Evolutionary conservation across 2,329 filamentous ascomycete species (phyloP).

Genomic region (Gyromitra esculenta): DNA sequence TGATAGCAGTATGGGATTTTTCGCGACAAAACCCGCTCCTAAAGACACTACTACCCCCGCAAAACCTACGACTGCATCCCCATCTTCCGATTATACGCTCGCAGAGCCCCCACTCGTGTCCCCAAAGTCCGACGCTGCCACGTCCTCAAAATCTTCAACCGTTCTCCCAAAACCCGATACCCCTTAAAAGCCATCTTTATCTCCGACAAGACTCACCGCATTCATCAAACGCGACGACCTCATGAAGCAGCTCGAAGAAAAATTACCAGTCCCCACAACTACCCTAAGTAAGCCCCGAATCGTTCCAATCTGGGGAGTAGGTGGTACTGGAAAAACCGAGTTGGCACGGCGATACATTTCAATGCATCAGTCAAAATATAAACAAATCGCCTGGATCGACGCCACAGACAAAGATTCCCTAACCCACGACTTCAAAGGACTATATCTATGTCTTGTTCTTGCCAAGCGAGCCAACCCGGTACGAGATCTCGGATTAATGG

Average conservation of each 20-base stretch:
- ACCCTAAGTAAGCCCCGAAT: neutral
- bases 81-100: neutral
- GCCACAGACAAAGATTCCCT: neutral
- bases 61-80: neutral
- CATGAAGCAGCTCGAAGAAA: neutral
- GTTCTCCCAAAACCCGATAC: neutral
- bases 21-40: no score
- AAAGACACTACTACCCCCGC: neutral
- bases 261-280: neutral
- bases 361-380: neutral
- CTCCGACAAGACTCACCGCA: neutral
- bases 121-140: no score
- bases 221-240: neutral
- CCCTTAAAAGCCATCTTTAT: neutral
- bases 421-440: neutral
- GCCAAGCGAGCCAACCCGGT: neutral
- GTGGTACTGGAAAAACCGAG: constrained; percentile 1
- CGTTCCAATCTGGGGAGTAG: constrained; percentile 1
- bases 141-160: neutral
- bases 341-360: neutral
- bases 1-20: no score
- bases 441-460: neutral
- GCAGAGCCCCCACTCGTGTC: no score
- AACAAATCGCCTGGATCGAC: neutral
- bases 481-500: neutral